Percentiles rank a stretch among this genome's conserved stretches.
Evolutionary conservation across 169 alveolate species (phyloP).

Genomic region (Cryptosporidium sp.): DNA sequence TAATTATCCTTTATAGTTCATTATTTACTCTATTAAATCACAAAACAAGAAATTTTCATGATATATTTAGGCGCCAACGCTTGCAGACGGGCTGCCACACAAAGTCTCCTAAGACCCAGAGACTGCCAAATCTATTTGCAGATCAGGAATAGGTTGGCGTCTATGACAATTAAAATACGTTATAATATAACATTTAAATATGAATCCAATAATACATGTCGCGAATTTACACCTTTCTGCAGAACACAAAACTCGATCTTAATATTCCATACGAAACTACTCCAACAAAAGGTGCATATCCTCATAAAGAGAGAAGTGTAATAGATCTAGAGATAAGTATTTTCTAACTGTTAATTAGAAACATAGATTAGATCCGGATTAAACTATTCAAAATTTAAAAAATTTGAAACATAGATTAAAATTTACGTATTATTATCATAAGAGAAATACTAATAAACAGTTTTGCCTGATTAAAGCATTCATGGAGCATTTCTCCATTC

Average conservation of each 20-base stretch:
- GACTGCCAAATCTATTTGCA: conserved; percentile 66
- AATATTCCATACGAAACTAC: not conserved
- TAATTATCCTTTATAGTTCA: not conserved
- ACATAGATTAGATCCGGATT: not conserved
- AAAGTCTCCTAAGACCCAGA: conserved; percentile 34
- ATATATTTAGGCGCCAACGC: conserved; percentile 44
- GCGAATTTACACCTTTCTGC: too few species aligned
- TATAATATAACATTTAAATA: not conserved
- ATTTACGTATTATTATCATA: conserved; percentile 22
- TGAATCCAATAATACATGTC: not conserved
- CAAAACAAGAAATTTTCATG: conserved; percentile 2
- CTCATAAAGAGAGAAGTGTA: not conserved
- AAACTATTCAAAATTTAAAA: not conserved
- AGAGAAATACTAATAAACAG: conserved; percentile 34
- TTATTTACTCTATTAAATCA: not conserved
- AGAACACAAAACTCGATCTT: too few species aligned
- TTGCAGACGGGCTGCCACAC: conserved; percentile 39
- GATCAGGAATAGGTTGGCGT: conserved; percentile 14
- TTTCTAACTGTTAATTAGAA: not conserved
- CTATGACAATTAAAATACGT: not conserved
- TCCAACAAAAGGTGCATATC: too few species aligned
- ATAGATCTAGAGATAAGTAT: not conserved
- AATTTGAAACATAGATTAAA: not conserved
- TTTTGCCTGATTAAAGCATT: not conserved
- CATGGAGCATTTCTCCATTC: conserved; percentile 77